Conservation (phyloP, 306 rosid species). For the Quercus dentata region DNA sequence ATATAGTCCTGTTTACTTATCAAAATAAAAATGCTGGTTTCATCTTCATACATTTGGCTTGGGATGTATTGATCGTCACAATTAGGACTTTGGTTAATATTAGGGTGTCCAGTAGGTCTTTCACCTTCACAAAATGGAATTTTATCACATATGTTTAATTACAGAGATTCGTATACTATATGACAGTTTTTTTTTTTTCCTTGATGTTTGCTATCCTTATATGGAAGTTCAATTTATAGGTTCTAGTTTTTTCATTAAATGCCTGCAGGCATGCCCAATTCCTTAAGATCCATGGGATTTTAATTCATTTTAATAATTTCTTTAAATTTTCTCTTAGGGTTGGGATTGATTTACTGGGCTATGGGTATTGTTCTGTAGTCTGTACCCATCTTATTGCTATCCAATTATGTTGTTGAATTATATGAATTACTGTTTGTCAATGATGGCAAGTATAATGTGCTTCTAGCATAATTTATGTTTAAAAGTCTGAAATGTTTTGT, state of each 20-base stretch:
- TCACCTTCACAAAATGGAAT: neutral
- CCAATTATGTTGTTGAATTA: neutral
- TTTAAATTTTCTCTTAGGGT: neutral
- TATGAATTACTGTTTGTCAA: neutral
- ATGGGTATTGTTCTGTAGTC: neutral
- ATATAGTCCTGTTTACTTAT: neutral
- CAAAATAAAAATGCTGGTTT: neutral
- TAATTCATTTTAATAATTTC: neutral
- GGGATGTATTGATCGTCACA: neutral
- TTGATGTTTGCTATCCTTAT: neutral
- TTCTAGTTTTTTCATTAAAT: conserved; percentile 1
- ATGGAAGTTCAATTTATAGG: neutral
- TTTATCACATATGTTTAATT: neutral
- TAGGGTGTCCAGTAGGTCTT: neutral
- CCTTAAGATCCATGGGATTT: neutral
- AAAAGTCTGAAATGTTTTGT: neutral
- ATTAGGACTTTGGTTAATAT: neutral
- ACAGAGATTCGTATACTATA: neutral
- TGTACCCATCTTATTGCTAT: neutral
- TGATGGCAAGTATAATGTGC: neutral
- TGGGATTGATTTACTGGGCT: neutral
- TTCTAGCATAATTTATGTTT: neutral
- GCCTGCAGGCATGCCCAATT: neutral
- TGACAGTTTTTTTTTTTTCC: neutral
- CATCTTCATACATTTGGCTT: neutral